Evolutionary conservation across 139 green algal genomes (phyloP), one percentile per base, ranked within the genome.

Genomic region (Pleodorina starrii): DNA sequence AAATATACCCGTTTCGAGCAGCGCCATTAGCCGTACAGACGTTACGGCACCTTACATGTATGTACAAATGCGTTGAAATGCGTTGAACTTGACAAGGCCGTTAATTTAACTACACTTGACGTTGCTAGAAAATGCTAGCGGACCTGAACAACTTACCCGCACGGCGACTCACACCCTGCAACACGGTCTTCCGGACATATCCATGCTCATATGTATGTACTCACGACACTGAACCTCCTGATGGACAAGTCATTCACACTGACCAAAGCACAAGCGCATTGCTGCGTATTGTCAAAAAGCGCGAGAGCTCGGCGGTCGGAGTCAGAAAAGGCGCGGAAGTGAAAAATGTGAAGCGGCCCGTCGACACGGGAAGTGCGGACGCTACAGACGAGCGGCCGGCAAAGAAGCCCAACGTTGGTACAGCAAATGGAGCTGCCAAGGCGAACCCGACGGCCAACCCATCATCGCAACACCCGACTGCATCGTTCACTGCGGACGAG

Each of bases 221-320:
- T 1, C 68, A 80, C 25, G 83, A 88, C 21, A 88, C 63, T 5
- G 17, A 71, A 36, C 83, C 83, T 25, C 83, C 83, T 72, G 3
- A 25, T 16, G 21, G 35, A 29, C 78, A 85, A 42, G 29, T 85
- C 11, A 73, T 85, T 32, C 54, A 57, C 19, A 85, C 78, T 6
- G 50, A 85, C 43, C 54, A 54, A 36, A 74, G 54, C 60, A 87
- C 80, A 23, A 9, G 40, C 5, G 40, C 80, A 51, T 68, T 87
- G n/a, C 29, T 77, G 19, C 59, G 80, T 7, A 48, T 87, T 7
- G 29, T 87, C n/a, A 77, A 48, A 6, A 87, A 87, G 43, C 42
- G 80, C 27, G 57, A 25, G 5, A 32, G 2, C 3, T 32, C 46
- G 32, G 16, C n/a, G 25, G 32, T 36, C 0, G 44, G 16, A 0